Evolutionary conservation across 2,329 filamentous ascomycete genomes (phyloP).

Genomic region (Curvularia spicifera): DNA sequence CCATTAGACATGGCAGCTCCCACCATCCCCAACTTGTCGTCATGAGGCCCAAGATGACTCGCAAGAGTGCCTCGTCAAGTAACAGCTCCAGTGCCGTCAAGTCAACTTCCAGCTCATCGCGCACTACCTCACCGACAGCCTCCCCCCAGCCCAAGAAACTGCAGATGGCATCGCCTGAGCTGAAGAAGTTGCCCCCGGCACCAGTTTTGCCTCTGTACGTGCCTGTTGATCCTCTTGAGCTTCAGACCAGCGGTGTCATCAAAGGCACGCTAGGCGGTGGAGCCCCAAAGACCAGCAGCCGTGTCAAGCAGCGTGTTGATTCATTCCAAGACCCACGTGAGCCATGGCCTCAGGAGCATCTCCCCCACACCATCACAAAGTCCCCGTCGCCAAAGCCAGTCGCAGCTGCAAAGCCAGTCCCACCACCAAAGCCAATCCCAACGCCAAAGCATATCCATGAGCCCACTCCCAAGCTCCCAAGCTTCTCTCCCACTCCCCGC

Average conservation of each 20-base stretch:
- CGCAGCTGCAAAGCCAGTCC: constrained; percentile 15
- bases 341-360: constrained; percentile 31
- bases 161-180: constrained; percentile 9
- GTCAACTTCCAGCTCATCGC: constrained; percentile 28
- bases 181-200: constrained; percentile 4
- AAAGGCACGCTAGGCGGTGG: constrained; percentile 18
- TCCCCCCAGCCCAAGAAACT: constrained; percentile 29
- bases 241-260: constrained; percentile 17
- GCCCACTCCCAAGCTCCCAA: constrained; percentile 24
- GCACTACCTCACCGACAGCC: constrained; percentile 30
- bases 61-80: constrained; percentile 35
- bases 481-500: constrained; percentile 22
- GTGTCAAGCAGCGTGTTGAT: constrained; percentile 24
- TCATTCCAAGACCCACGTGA: constrained; percentile 35
- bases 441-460: constrained; percentile 20
- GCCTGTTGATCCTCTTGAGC: constrained; percentile 32
- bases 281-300: constrained; percentile 17
- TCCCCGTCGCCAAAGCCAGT: constrained; percentile 12
- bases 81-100: constrained; percentile 32
- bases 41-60: constrained; percentile 41
- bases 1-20: constrained; percentile 34
- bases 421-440: background rate
- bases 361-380: constrained; percentile 14
- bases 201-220: constrained; percentile 25
- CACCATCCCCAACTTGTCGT: constrained; percentile 47